Evolutionary conservation across 768 basidiomycete species (phyloP).

Genomic region (Leucosporidium yakuticum): DNA sequence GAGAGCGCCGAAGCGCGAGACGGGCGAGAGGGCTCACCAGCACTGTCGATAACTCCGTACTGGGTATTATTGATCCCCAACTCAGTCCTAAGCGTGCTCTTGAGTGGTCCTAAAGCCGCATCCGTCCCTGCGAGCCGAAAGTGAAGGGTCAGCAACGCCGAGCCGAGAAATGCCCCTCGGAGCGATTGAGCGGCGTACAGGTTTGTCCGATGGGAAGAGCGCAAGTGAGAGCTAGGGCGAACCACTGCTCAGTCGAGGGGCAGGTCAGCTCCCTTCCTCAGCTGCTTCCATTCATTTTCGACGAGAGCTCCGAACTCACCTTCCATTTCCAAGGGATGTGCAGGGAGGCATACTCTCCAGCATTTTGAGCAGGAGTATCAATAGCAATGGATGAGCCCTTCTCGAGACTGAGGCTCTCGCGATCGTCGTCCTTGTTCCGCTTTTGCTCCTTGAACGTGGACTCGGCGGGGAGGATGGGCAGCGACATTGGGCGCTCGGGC

Average conservation of each 20-base stretch:
- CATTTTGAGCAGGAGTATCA: too few species aligned
- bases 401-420: too few species aligned
- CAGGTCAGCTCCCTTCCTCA: neutral
- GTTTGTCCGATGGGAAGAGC: neutral
- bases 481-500: too few species aligned
- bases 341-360: too few species aligned
- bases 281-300: too few species aligned
- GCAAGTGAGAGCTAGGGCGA: neutral
- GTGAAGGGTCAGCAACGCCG: neutral
- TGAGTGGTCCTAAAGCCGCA: neutral
- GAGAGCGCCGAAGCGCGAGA: too few species aligned
- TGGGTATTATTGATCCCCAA: constrained; percentile 1
- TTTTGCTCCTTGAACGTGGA: too few species aligned
- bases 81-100: neutral
- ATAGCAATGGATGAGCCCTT: too few species aligned
- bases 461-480: too few species aligned
- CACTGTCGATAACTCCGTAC: neutral
- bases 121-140: neutral
- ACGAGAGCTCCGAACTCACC: too few species aligned
- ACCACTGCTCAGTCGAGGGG: neutral
- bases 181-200: neutral
- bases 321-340: too few species aligned
- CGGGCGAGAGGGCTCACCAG: neutral
- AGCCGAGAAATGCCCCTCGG: neutral
- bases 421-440: too few species aligned